phyloP scores from a whole-genome alignment of 2,329 filamentous ascomycete species.

The Diaporthe aspalathi region DNA sequence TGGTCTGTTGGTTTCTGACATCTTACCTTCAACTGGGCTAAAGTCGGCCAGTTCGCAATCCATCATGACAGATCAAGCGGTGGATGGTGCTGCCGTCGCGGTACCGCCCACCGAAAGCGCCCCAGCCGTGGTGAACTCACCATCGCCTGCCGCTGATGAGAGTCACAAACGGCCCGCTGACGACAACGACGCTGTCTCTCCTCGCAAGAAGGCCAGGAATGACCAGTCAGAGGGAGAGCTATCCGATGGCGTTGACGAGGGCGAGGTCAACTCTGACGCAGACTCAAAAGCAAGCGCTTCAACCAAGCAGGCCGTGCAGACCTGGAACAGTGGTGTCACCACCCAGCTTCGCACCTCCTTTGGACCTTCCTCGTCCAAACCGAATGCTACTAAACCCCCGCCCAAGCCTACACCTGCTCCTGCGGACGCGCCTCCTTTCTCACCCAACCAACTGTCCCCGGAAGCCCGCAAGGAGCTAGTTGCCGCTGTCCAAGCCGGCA shows the following conservation, averaged over 20 bases:
- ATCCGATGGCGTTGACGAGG: constrained; percentile 34
- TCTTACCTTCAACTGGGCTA: constrained; percentile 20
- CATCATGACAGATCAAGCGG: constrained; percentile 11
- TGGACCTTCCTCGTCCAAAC: constrained; percentile 18
- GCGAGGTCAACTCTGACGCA: constrained; percentile 17
- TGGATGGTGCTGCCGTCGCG: constrained; percentile 1
- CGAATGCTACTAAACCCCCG: not conserved
- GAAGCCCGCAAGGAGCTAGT: constrained; percentile 28
- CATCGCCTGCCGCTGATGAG: constrained; percentile 5
- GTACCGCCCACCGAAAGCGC: not conserved
- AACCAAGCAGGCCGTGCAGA: constrained; percentile 21
- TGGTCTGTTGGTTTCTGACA: not conserved
- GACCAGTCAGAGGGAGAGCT: not conserved
- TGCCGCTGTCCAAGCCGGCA: constrained; percentile 15
- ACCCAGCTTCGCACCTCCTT: constrained; percentile 39
- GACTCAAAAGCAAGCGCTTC: constrained; percentile 30
- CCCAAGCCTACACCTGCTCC: not conserved
- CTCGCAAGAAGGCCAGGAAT: constrained; percentile 37
- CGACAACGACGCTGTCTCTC: constrained; percentile 7
- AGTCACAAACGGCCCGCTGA: constrained; percentile 19
- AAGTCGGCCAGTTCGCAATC: not conserved
- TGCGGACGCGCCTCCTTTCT: not conserved
- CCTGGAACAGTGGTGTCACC: constrained; percentile 46
- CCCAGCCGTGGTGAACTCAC: constrained; percentile 1
- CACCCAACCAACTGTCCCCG: constrained; percentile 20